phyloP scores from a whole-genome alignment of 257 asterid genomes.

The Lavandula angustifolia region DNA sequence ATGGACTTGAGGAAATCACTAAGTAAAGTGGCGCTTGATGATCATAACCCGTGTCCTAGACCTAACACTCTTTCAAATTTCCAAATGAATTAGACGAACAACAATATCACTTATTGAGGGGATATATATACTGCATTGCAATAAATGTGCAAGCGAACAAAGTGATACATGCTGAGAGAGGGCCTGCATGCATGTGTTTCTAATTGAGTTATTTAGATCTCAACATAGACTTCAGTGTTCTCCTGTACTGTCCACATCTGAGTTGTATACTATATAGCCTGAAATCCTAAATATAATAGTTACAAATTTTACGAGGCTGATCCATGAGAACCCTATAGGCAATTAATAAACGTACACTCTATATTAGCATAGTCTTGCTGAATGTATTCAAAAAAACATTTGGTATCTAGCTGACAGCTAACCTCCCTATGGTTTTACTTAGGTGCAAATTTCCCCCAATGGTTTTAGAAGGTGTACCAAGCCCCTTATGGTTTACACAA shows the following conservation, averaged over 20 bases:
- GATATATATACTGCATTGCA: background rate
- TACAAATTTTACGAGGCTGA: background rate
- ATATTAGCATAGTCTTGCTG: constrained; percentile 7
- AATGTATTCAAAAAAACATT: background rate
- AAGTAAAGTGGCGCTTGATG: background rate
- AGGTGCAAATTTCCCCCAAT: too few relatives aligned
- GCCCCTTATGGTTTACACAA: too few relatives aligned
- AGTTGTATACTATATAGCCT: background rate
- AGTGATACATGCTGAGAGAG: background rate
- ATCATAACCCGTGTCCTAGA: background rate
- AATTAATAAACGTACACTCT: constrained; percentile 1
- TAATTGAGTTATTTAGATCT: background rate
- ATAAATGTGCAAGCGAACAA: constrained; percentile 6
- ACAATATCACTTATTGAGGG: background rate
- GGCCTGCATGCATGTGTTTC: constrained; percentile 10
- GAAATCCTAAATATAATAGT: background rate
- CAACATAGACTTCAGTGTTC: constrained; percentile 9
- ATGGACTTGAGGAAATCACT: constrained; percentile 8
- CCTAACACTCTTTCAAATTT: background rate
- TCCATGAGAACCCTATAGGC: background rate
- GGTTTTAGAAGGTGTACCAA: too few relatives aligned
- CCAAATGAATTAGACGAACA: constrained; percentile 6
- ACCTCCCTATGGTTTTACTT: too few relatives aligned
- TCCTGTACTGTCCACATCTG: background rate
- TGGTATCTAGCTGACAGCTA: too few relatives aligned